phyloP scores from a whole-genome alignment of 1,284 basidiomycete species.

The Moesziomyces sp. region DNA sequence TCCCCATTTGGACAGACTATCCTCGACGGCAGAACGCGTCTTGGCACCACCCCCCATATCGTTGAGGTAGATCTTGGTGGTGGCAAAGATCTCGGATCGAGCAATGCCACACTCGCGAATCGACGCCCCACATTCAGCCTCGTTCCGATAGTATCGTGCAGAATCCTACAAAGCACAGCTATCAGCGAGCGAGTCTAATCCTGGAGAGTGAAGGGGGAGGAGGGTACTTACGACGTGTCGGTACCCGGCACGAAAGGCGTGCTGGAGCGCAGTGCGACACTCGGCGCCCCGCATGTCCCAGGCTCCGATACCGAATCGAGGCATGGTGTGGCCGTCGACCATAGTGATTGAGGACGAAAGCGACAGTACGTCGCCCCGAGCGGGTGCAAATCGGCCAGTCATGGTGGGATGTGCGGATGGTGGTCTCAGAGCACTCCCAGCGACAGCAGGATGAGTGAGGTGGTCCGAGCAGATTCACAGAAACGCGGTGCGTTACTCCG shows the following conservation, averaged over 20 bases:
- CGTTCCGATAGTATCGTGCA: constrained; percentile 72
- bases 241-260: constrained; percentile 68
- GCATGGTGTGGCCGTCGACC: constrained; percentile 39
- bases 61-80: constrained; percentile 75
- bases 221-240: constrained; percentile 38
- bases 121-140: constrained; percentile 85
- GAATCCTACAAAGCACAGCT: constrained; percentile 17
- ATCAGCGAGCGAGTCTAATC: too few species aligned
- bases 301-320: constrained; percentile 48
- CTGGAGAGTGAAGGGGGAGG: too few species aligned
- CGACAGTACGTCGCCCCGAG: constrained; percentile 18
- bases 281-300: constrained; percentile 45
- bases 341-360: constrained; percentile 33
- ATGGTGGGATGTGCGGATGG: constrained; percentile 4
- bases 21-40: constrained; percentile 70
- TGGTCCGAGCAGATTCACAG: background rate
- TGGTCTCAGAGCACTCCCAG: background rate
- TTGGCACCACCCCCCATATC: constrained; percentile 68
- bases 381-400: constrained; percentile 30
- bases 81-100: constrained; percentile 83
- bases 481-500: too few species aligned
- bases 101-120: constrained; percentile 78
- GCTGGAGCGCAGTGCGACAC: constrained; percentile 26
- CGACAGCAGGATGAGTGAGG: background rate
- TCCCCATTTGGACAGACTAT: constrained; percentile 77